Conservation (phyloP, 1,284 basidiomycete species). For the Peniophora sp. region DNA sequence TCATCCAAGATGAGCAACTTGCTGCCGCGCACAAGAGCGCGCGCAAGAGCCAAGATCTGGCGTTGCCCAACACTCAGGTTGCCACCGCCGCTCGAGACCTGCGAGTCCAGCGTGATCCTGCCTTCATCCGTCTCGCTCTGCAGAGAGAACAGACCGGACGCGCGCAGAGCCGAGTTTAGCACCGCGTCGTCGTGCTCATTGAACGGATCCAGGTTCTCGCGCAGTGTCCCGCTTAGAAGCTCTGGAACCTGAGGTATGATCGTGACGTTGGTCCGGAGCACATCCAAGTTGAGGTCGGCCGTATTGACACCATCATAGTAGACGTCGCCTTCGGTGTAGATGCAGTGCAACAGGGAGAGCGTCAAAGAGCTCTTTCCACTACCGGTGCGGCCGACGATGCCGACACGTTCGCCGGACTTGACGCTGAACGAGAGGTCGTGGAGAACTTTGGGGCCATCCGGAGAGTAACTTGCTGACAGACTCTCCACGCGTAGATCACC, state of each 20-base stretch:
- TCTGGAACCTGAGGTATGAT: conserved; percentile 52
- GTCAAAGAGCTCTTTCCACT: conserved; percentile 57
- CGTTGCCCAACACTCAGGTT: conserved; percentile 46
- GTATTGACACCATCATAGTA: conserved; percentile 25
- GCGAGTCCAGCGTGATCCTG: conserved; percentile 28
- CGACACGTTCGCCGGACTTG: conserved; percentile 41
- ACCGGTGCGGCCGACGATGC: conserved; percentile 67
- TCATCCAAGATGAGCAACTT: conserved; percentile 28
- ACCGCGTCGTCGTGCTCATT: conserved; percentile 61
- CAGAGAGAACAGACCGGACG: conserved; percentile 45
- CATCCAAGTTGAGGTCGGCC: conserved; percentile 52
- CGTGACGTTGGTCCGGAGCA: conserved; percentile 36
- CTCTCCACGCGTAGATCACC: conserved; percentile 59
- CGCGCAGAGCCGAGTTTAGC: conserved; percentile 45
- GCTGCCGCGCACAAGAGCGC: conserved; percentile 23
- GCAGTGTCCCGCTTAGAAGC: conserved; percentile 48
- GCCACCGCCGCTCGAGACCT: conserved; percentile 26
- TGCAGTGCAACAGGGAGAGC: conserved; percentile 30
- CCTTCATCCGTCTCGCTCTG: conserved; percentile 42
- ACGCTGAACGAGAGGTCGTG: conserved; percentile 38
- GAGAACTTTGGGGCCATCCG: conserved; percentile 34
- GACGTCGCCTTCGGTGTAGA: conserved; percentile 36
- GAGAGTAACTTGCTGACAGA: conserved; percentile 49
- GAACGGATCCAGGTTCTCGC: conserved; percentile 65
- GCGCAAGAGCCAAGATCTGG: conserved; percentile 35